These are phyloP conservation scores for Coniosporium apollinis DNA, from an alignment of 495 filamentous ascomycete genomes.

Conservation along the genomic window DNA sequence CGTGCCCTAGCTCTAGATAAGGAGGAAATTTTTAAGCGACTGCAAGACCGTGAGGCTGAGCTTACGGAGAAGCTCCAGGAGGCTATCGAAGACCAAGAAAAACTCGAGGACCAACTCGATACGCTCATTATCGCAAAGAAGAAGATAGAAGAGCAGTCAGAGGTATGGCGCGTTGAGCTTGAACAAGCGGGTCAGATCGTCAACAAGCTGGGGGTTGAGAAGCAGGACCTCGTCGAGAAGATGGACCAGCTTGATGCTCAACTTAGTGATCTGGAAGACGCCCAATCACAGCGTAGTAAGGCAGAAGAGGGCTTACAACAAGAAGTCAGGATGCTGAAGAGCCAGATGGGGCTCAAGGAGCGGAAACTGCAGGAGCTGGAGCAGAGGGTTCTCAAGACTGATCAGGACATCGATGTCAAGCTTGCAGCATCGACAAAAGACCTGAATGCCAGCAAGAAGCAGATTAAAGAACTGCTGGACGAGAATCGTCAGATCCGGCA, in stretches of 20 bases:
- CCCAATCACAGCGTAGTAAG: slow-evolving; percentile 49
- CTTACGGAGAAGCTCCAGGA: slow-evolving; percentile 80
- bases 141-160: slow-evolving; percentile 68
- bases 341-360: slow-evolving; percentile 76
- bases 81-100: slow-evolving; percentile 90
- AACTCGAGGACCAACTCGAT: slow-evolving; percentile 83
- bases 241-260: slow-evolving; percentile 50
- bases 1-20: slow-evolving; percentile 89
- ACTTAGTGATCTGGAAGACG: slow-evolving; percentile 46
- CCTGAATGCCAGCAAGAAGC: slow-evolving; percentile 48
- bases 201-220: slow-evolving; percentile 65
- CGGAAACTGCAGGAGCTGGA: slow-evolving; percentile 83
- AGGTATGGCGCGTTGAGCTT: slow-evolving; percentile 60
- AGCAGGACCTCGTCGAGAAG: slow-evolving; percentile 49
- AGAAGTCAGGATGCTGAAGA: slow-evolving; percentile 82
- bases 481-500: slow-evolving; percentile 77
- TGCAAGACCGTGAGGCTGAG: slow-evolving; percentile 79
- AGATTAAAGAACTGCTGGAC: slow-evolving; percentile 55
- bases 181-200: slow-evolving; percentile 88
- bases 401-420: slow-evolving; percentile 84
- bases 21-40: slow-evolving; percentile 90
- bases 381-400: slow-evolving; percentile 61
- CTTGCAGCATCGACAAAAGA: slow-evolving; percentile 69
- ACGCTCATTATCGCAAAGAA: slow-evolving; percentile 78
- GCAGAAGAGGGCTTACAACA: slow-evolving; percentile 57